Conservation (phyloP, 371 early-diverging fungal species). For the Capillidium heterosporum region DNA sequence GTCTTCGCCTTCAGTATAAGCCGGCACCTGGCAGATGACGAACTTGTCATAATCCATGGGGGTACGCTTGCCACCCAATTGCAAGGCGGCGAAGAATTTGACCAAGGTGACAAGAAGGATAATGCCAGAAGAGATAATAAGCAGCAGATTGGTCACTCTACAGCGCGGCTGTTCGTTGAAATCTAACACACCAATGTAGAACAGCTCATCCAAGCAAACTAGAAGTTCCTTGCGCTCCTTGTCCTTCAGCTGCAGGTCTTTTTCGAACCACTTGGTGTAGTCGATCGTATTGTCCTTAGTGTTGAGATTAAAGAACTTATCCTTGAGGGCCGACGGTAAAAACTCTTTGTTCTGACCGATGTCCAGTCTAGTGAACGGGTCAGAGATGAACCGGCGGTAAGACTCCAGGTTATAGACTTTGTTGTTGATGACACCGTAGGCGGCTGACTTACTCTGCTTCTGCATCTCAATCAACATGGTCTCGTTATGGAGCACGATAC, state of each 20-base stretch:
- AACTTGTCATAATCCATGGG: conserved; percentile 81
- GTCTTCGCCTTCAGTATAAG: conserved; percentile 69
- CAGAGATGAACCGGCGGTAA: conserved; percentile 23
- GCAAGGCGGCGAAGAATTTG: conserved; percentile 85
- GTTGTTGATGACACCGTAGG: conserved; percentile 46
- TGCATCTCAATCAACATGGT: conserved; percentile 18
- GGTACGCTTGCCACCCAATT: conserved; percentile 45
- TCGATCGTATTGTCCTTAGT: conserved; percentile 12
- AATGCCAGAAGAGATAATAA: conserved; percentile 53
- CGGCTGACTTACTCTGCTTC: conserved; percentile 18
- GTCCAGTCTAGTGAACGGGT: not conserved
- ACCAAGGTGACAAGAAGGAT: conserved; percentile 67
- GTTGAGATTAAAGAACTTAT: not conserved
- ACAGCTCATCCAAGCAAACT: conserved; percentile 63
- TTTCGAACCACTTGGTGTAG: conserved; percentile 38
- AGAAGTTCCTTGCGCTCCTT: conserved; percentile 9
- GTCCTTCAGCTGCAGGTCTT: conserved; percentile 12
- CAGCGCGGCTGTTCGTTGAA: conserved; percentile 57
- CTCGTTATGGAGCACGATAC: not conserved
- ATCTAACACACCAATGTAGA: conserved; percentile 80
- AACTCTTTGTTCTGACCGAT: not conserved
- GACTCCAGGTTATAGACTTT: conserved; percentile 55
- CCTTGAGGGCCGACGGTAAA: not conserved
- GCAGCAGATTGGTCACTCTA: conserved; percentile 70
- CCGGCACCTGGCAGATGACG: conserved; percentile 76